Evolutionary conservation across 768 basidiomycete genomes (phyloP).

Genomic region (Termitomyces eurrhizus): DNA sequence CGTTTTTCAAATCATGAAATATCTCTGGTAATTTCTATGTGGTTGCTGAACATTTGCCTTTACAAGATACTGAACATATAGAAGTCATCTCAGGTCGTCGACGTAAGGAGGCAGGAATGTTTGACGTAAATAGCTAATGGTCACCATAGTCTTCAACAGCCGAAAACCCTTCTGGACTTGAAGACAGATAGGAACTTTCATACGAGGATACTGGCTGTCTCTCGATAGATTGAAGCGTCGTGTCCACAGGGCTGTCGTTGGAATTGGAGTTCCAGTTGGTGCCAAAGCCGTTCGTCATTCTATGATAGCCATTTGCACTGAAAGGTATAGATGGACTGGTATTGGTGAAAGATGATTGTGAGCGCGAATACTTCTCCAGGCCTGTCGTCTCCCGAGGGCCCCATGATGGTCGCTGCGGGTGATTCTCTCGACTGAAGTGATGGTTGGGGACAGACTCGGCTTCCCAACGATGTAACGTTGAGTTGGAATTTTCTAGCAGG

Average conservation of each 20-base stretch:
- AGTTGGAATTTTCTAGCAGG: slow-evolving; percentile 29
- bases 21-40: not conserved
- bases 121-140: slow-evolving; percentile 20
- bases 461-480: slow-evolving; percentile 27
- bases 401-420: slow-evolving; percentile 35
- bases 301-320: slow-evolving; percentile 31
- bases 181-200: slow-evolving; percentile 26
- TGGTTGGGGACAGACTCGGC: slow-evolving; percentile 19
- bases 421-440: slow-evolving; percentile 27
- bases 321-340: slow-evolving; percentile 34
- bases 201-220: slow-evolving; percentile 14
- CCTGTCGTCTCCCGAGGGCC: slow-evolving; percentile 30
- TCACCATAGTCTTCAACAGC: slow-evolving; percentile 40
- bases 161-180: slow-evolving; percentile 41
- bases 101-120: not conserved
- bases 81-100: slow-evolving; percentile 5
- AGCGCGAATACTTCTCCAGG: slow-evolving; percentile 29
- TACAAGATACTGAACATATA: not conserved
- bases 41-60: not conserved
- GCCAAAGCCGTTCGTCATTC: slow-evolving; percentile 32
- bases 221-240: slow-evolving; percentile 28
- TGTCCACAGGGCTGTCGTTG: slow-evolving; percentile 27
- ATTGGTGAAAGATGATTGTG: slow-evolving; percentile 28
- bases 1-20: not conserved
- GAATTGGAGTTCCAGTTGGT: slow-evolving; percentile 37